These are phyloP conservation scores for Spencermartinsiella ligniputridi DNA, from an alignment of 1,139 yeast species.

Conservation along the genomic window DNA sequence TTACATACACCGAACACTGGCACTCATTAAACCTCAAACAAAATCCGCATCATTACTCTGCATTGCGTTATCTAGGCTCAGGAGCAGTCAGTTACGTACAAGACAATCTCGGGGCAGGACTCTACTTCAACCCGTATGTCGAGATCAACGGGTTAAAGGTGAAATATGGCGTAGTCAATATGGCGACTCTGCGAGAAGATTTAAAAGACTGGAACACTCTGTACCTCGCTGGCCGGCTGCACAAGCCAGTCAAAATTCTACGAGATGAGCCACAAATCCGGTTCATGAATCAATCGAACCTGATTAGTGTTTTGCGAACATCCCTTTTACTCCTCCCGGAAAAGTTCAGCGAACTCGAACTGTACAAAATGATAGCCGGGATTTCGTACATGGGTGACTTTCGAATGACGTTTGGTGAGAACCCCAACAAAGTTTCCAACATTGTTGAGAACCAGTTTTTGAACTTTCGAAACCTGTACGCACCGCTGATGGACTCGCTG, in stretches of 20 bases:
- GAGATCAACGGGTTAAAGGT: constrained; percentile 58
- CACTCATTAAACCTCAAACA: constrained; percentile 66
- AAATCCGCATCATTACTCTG: constrained; percentile 72
- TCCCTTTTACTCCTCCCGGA: constrained; percentile 57
- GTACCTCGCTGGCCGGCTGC: constrained; percentile 88
- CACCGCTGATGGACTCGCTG: constrained; percentile 55
- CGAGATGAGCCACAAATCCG: constrained; percentile 58
- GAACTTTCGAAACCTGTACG: constrained; percentile 65
- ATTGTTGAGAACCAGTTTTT: constrained; percentile 74
- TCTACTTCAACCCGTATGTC: constrained; percentile 89
- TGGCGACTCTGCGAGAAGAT: constrained; percentile 58
- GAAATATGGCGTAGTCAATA: constrained; percentile 82
- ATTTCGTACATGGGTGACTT: constrained; percentile 89
- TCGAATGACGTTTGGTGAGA: constrained; percentile 81
- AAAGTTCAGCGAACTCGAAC: constrained; percentile 54
- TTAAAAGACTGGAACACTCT: constrained; percentile 77
- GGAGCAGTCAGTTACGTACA: constrained; percentile 56
- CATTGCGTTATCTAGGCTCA: constrained; percentile 57
- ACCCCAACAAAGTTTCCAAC: constrained; percentile 81
- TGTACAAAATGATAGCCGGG: constrained; percentile 73
- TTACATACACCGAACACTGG: constrained; percentile 67
- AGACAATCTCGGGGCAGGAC: constrained; percentile 72
- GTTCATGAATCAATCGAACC: constrained; percentile 68
- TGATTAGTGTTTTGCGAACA: constrained; percentile 74
- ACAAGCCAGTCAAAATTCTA: constrained; percentile 83